These are phyloP conservation scores for Lactarius pseudohatsudake DNA, from an alignment of 768 basidiomycete species.

Conservation along the genomic window DNA sequence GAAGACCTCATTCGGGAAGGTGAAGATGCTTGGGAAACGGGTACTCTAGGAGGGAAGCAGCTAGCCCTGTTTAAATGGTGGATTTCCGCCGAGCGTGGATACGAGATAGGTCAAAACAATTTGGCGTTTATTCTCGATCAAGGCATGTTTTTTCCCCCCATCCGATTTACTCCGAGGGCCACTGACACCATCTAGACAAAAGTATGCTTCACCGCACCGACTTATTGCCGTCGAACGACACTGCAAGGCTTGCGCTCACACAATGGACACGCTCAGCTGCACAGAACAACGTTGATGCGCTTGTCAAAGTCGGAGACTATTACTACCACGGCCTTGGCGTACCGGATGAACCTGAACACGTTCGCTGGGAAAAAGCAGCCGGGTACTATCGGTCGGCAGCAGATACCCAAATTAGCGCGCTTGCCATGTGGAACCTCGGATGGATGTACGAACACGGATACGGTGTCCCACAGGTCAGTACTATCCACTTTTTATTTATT, in stretches of 20 bases:
- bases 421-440: slow-evolving; percentile 98
- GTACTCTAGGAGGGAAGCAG: slow-evolving; percentile 69
- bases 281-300: slow-evolving; percentile 92
- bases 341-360: slow-evolving; percentile 58
- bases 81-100: slow-evolving; percentile 91
- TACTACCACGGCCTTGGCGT: slow-evolving; percentile 91
- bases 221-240: slow-evolving; percentile 74
- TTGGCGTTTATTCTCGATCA: slow-evolving; percentile 90
- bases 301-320: slow-evolving; percentile 98
- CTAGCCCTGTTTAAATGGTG: slow-evolving; percentile 91
- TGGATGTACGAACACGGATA: slow-evolving; percentile 99
- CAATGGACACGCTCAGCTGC: slow-evolving; percentile 95
- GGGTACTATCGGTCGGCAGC: slow-evolving; percentile 94
- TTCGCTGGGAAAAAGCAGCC: slow-evolving; percentile 85
- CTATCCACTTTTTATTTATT: not conserved
- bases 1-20: slow-evolving; percentile 82
- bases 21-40: slow-evolving; percentile 69
- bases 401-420: slow-evolving; percentile 86
- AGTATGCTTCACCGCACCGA: slow-evolving; percentile 66
- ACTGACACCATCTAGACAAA: slow-evolving; percentile 49
- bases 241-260: slow-evolving; percentile 79
- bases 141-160: slow-evolving; percentile 47
- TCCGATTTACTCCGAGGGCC: not conserved
- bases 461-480: slow-evolving; percentile 78
- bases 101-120: slow-evolving; percentile 93